A percentile compares a stretch with the other conserved stretches of the same genome.
Conservation (phyloP, 2,329 filamentous ascomycete species). For the Penicillium griseofulvum region DNA sequence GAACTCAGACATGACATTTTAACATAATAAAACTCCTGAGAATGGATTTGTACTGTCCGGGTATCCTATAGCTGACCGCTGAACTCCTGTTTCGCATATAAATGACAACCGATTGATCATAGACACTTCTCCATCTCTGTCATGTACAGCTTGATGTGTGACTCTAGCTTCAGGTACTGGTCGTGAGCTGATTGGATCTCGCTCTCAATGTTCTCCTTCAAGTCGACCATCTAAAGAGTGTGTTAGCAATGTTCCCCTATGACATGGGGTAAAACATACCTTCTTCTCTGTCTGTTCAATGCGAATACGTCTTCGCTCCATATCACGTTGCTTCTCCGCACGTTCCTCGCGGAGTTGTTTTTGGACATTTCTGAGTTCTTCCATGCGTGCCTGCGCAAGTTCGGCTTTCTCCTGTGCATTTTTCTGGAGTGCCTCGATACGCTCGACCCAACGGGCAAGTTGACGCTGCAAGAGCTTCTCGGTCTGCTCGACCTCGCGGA, state of each 20-base stretch:
- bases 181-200: slow-evolving; percentile 88
- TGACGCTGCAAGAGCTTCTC: slow-evolving; percentile 82
- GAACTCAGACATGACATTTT: slow-evolving; percentile 6
- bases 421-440: slow-evolving; percentile 78
- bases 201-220: slow-evolving; percentile 95
- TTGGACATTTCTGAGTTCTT: slow-evolving; percentile 78
- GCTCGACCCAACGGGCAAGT: slow-evolving; percentile 77
- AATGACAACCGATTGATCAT: slow-evolving; percentile 27
- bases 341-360: slow-evolving; percentile 79
- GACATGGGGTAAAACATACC: slow-evolving; percentile 51
- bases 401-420: slow-evolving; percentile 78
- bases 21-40: slow-evolving; percentile 27
- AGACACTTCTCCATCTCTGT: slow-evolving; percentile 97
- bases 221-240: slow-evolving; percentile 76
- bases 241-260: slow-evolving; percentile 18
- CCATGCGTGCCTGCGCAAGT: slow-evolving; percentile 82
- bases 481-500: slow-evolving; percentile 84
- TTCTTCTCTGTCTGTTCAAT: slow-evolving; percentile 99
- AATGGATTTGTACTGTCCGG: slow-evolving; percentile 32
- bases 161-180: slow-evolving; percentile 96
- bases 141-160: slow-evolving; percentile 95
- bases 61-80: slow-evolving; percentile 40
- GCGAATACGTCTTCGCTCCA: slow-evolving; percentile 84
- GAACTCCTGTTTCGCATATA: slow-evolving; percentile 39
- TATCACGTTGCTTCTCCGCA: slow-evolving; percentile 81